Evolutionary conservation across 2,329 filamentous ascomycete species (phyloP).

Genomic region (Aspergillus quadrilineatus): DNA sequence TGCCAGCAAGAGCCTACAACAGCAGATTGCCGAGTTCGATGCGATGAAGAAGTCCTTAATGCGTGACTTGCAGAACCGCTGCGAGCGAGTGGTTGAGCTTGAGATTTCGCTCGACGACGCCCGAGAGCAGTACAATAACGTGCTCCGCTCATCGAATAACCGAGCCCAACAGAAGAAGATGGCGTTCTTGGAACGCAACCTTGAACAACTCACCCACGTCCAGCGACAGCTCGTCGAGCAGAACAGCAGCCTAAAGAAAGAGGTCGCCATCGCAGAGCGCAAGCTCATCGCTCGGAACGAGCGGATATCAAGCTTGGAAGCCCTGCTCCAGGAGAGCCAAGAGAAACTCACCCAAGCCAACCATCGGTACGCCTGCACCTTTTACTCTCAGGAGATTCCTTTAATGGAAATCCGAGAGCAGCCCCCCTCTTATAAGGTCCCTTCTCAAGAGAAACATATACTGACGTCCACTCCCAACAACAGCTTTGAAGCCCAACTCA

Average conservation of each 20-base stretch:
- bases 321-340: conserved; percentile 90
- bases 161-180: conserved; percentile 99
- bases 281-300: conserved; percentile 97
- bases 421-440: background rate
- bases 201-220: conserved; percentile 95
- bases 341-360: conserved; percentile 97
- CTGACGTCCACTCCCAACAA: conserved; percentile 15
- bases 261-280: conserved; percentile 96
- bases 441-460: background rate
- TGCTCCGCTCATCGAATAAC: conserved; percentile 94
- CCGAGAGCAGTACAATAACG: conserved; percentile 98
- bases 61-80: conserved; percentile 97
- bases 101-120: conserved; percentile 98
- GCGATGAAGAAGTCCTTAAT: conserved; percentile 99
- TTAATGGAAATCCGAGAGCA: background rate
- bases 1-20: conserved; percentile 77
- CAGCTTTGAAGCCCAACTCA: conserved; percentile 96
- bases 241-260: conserved; percentile 96
- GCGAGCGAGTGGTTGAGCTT: conserved; percentile 94
- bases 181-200: conserved; percentile 96
- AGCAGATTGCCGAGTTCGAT: conserved; percentile 98
- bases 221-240: conserved; percentile 97
- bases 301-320: conserved; percentile 91
- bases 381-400: background rate
- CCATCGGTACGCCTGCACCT: conserved; percentile 71